Base-by-base conservation (phyloP, 225 moss, liverwort and hornwort genomes). In the Bryum argenteum region DNA sequence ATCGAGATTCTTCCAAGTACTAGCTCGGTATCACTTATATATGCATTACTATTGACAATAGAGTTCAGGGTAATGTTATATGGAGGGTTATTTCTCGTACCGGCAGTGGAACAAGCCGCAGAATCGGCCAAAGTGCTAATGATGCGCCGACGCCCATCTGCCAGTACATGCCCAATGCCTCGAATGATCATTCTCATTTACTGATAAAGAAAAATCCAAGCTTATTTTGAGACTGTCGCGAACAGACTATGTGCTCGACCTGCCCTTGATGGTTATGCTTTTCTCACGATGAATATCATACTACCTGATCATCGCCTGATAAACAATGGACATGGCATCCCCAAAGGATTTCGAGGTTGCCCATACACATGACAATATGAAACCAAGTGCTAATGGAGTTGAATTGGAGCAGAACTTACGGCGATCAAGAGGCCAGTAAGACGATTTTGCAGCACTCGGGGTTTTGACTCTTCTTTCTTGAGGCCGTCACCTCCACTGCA, bases 91-190 rank as follows among this genome's bases (percentile, higher is more conserved):
- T 16, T n/a, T n/a, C 1, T 21, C 53, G 12, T 67, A 92, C 91
- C 70, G 89, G 89, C 51, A 89, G 80, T 68, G 89, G 91, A 69
- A 92, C 91, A 63, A 78, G 79, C 56, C 85, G 87, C 43, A 92
- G 78, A 57, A 80, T 61, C 37, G 91, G 77, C 82, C 87, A 80
- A 59, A 92, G 80, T 45, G 77, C 62, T 80, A 92, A 71, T 10
- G 91, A 92, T 24, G 80, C 79, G 65, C 85, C 91, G 14, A 92
- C 89, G 43, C 88, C 80, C 67, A 82, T 67, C 91, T 92, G 85
- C 48, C 64, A 76, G 41, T 18, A 40, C 53, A 54, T 42, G 23
- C 33, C 9, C 67, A 66, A 57, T 41, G 20, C 42, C 19, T 33
- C 56, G 66, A 40, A 71, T 66, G 17, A 54, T 66, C 55, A 74